These are phyloP conservation scores for Melocanna baccifera DNA, from an alignment of 176 grass and related monocot genomes.

Conservation along the genomic window DNA sequence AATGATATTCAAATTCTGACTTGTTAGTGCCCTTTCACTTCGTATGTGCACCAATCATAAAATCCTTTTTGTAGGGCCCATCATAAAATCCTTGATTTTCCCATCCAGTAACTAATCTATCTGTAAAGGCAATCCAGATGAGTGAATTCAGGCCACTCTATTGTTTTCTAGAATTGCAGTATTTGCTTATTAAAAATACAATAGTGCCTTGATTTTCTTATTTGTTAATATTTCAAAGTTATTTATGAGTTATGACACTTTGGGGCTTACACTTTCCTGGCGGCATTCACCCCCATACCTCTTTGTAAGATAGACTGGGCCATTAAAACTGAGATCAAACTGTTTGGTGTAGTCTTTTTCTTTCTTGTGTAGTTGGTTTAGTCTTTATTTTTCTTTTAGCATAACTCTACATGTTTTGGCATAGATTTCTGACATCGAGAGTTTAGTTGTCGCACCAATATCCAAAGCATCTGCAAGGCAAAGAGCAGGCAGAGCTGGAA, in stretches of 20 bases:
- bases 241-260: background rate
- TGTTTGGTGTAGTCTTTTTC: background rate
- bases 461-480: constrained; percentile 96
- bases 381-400: background rate
- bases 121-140: constrained; percentile 1
- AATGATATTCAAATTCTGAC: background rate
- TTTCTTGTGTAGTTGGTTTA: background rate
- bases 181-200: background rate
- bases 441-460: constrained; percentile 86
- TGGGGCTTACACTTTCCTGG: background rate
- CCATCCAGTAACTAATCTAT: background rate
- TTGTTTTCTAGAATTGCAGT: background rate
- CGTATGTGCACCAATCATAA: background rate
- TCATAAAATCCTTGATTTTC: background rate
- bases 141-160: background rate
- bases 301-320: background rate
- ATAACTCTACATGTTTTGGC: constrained; percentile 1
- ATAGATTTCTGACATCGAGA: constrained; percentile 90
- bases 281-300: background rate
- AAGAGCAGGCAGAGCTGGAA: constrained; percentile 92
- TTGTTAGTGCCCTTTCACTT: background rate
- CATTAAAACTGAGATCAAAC: constrained; percentile 5
- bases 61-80: background rate
- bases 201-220: background rate
- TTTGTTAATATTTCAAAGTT: background rate